Evolutionary conservation across 2,329 filamentous ascomycete species (phyloP).

Genomic region (Colletotrichum sp.): DNA sequence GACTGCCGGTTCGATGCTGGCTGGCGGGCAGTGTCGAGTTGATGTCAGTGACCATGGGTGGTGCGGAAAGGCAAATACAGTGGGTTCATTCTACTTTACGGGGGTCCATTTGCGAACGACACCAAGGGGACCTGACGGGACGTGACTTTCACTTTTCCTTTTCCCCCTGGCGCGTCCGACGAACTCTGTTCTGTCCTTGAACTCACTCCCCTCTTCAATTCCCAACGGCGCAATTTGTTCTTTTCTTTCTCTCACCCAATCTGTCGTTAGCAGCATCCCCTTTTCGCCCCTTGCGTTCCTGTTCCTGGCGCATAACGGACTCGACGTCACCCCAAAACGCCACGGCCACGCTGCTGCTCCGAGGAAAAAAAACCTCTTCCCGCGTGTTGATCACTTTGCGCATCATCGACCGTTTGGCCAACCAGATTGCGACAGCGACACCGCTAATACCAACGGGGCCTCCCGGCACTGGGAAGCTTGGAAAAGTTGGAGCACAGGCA

Average conservation of each 20-base stretch:
- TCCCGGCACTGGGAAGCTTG: not conserved
- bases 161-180: not conserved
- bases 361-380: not conserved
- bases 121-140: not conserved
- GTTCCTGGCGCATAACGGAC: conserved; percentile 1
- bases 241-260: not conserved
- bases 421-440: not conserved
- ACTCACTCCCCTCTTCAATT: not conserved
- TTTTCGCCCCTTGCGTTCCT: not conserved
- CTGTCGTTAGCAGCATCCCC: not conserved
- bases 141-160: not conserved
- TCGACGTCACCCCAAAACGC: conserved; percentile 3
- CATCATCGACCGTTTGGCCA: not conserved
- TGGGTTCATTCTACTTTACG: not conserved
- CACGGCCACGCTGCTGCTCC: not conserved
- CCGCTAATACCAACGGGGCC: not conserved
- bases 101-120: not conserved
- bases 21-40: not conserved
- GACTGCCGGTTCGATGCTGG: not conserved
- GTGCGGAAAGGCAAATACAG: not conserved
- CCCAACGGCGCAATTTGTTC: not conserved
- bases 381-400: not conserved
- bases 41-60: not conserved
- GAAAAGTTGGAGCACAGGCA: not conserved
- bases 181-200: not conserved